Base-by-base conservation (phyloP, 768 basidiomycete species). In the Clathrus columnatus region DNA sequence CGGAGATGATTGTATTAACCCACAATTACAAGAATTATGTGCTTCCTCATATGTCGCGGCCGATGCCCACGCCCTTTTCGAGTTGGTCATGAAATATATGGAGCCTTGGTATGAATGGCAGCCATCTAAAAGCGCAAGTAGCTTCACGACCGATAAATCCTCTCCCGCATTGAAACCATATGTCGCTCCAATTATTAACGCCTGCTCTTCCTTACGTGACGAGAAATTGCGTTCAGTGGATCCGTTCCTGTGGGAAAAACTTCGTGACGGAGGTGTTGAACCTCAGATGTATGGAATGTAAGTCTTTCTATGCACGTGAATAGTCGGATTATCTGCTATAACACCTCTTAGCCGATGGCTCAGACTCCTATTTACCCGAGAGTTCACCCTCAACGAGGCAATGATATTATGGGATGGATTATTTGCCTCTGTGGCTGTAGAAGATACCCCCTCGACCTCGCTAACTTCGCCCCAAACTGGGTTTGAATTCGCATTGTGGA, bases 231-330 rank as follows among this genome's bases (percentile, higher is more conserved):
- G 82, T 65, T 75, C 75, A 21, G 81, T 88, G 24, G 96, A 99
- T 68, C 91, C 91, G 17, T 67, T 80, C 43, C 71, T 98, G 20
- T 86, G 83, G 75, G 78, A 80, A 57, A 75, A 78, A 50, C 73
- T 99, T 72, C 84, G 90, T 61, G 77, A 76, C 30, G 78, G 83
- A 36, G 88, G 88, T 5, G 84, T 98, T 42, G 96, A 99, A 68
- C 93, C 94, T 4, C 96, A 98, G 66, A 87, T 98, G 18, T 99
- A 92, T 71, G 92, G 91, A 55, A 93, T 98, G 87, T 93, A 69
- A 68, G 89, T 72, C 10, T n/a, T 10, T 28, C 57, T 3, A n/a
- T 17, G 11, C 24, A 14, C 42, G 26, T 23, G 42, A 29, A 17
- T 5, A 26, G 23, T 23, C 11, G 14, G 26, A 4, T 18, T 58